phyloP scores from a whole-genome alignment of 225 moss, liverwort and hornwort genomes.

The Straminergon stramineum region DNA sequence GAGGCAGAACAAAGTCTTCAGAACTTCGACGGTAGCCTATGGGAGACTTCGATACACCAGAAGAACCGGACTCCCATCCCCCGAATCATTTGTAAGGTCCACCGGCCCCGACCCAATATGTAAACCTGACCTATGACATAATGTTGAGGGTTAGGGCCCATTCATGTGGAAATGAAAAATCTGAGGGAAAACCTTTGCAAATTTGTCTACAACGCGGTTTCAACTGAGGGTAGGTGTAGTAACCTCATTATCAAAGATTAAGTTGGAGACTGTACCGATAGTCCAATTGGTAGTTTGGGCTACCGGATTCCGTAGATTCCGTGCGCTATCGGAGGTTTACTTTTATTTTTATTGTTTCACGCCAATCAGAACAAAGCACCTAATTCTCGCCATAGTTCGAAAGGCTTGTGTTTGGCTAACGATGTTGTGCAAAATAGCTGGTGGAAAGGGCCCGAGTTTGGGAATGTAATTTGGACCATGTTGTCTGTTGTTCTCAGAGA shows the following conservation, averaged over 20 bases:
- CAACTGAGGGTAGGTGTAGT: neutral
- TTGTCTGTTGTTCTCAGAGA: constrained; percentile 67
- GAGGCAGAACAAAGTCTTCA: neutral
- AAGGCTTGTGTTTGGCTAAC: constrained; percentile 66
- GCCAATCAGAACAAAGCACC: neutral
- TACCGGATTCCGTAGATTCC: neutral
- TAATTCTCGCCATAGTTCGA: neutral
- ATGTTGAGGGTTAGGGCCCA: too few relatives aligned
- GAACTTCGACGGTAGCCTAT: neutral
- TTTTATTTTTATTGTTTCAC: neutral
- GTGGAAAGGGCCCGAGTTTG: constrained; percentile 90
- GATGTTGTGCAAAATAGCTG: constrained; percentile 88
- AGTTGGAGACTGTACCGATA: neutral
- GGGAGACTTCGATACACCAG: neutral
- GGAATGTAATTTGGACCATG: constrained; percentile 92
- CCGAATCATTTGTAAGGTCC: too few relatives aligned
- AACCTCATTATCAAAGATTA: neutral
- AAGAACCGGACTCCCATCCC: too few relatives aligned
- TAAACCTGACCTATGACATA: too few relatives aligned
- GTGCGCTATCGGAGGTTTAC: neutral
- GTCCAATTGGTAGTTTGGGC: neutral
- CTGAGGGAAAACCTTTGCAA: neutral
- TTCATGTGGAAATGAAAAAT: too few relatives aligned
- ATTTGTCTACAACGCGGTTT: neutral
- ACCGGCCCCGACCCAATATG: too few relatives aligned